Base-by-base conservation (phyloP, 768 basidiomycete genomes). In the Agaricus sinodeliciosus region DNA sequence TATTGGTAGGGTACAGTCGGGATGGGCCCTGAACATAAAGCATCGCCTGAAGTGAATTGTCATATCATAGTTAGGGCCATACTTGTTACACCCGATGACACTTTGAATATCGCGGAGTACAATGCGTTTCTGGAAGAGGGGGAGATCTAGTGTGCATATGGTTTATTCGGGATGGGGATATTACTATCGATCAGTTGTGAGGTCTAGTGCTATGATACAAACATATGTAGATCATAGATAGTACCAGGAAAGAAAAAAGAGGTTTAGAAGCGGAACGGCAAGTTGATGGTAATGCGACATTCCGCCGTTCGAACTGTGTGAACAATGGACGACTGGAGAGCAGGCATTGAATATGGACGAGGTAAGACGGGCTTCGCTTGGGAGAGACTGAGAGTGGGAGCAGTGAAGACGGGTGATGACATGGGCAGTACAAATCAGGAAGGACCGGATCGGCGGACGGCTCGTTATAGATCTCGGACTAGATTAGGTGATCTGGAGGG, bases 41-140 rank as follows among this genome's bases (percentile, higher is more conserved):
- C 70, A 28, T 61, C 68, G 45, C 71, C 74, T 47, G 60, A 62
- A n/a, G 66, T 79, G 37, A 67, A 78, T 57, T 64, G 72, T 7
- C 64, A 60, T 22, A 56, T 84, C 18, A 72, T 84, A 2, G 55
- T 87, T 50, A 76, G 75, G 15, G 84, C 82, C 4, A 65, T 85
- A 37, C 62, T 82, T 27, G 68, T 81, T 13, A 69, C 72, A 12
- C 71, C 72, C 5, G 69, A 72, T 22, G 64, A 65, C 26, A 80
- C 80, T 56, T 65, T 85, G 57, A 74, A 77, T 56, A 61, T 80
- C 51, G 58, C 60, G 18, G 47, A 74, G 35, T 83, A 79, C 77
- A 71, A 65, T 55, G 49, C 45, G 9, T 60, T 65, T 28, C 34
- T 65, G n/a, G 55, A 60, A 36, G 67, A 63, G 54, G 62, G 57